Evolutionary conservation across 2,329 filamentous ascomycete genomes (phyloP).

Genomic region (Basipetospora chlamydospora): DNA sequence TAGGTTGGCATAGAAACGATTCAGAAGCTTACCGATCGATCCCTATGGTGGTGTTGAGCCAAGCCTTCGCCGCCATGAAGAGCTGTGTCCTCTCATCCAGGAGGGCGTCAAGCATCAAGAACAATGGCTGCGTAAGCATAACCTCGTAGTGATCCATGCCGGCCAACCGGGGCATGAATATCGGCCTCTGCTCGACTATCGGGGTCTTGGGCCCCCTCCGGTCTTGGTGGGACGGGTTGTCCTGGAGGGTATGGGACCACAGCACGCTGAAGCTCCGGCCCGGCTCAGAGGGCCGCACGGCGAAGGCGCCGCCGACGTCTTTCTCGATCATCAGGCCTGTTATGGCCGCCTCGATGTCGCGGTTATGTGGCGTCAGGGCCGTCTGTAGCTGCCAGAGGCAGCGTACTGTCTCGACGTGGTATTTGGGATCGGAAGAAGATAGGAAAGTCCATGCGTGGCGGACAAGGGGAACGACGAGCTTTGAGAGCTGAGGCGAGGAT

Average conservation of each 20-base stretch:
- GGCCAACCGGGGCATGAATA: constrained; percentile 24
- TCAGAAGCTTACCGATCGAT: constrained; percentile 40
- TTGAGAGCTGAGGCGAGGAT: constrained; percentile 35
- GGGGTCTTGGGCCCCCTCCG: constrained; percentile 33
- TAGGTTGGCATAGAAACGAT: too few species aligned
- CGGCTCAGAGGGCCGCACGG: constrained; percentile 38
- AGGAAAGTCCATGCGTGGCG: constrained; percentile 65
- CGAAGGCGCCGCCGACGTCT: constrained; percentile 31
- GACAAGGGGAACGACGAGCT: constrained; percentile 54
- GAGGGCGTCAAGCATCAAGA: constrained; percentile 68
- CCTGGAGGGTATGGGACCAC: constrained; percentile 67
- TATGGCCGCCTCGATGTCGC: constrained; percentile 69
- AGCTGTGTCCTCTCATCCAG: constrained; percentile 57
- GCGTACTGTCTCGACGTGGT: constrained; percentile 83
- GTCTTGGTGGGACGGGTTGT: constrained; percentile 31
- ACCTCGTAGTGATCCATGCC: constrained; percentile 51
- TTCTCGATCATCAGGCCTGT: constrained; percentile 50
- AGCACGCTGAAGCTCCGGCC: constrained; percentile 59
- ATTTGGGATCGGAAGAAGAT: constrained; percentile 72
- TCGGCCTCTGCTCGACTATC: constrained; percentile 13
- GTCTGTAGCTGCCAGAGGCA: constrained; percentile 76
- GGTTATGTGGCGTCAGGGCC: constrained; percentile 49
- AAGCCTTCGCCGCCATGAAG: constrained; percentile 63
- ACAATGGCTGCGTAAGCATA: constrained; percentile 67
- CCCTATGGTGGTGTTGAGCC: constrained; percentile 56